phyloP scores from a whole-genome alignment of 768 basidiomycete genomes.

The Phanerochaete sordida region DNA sequence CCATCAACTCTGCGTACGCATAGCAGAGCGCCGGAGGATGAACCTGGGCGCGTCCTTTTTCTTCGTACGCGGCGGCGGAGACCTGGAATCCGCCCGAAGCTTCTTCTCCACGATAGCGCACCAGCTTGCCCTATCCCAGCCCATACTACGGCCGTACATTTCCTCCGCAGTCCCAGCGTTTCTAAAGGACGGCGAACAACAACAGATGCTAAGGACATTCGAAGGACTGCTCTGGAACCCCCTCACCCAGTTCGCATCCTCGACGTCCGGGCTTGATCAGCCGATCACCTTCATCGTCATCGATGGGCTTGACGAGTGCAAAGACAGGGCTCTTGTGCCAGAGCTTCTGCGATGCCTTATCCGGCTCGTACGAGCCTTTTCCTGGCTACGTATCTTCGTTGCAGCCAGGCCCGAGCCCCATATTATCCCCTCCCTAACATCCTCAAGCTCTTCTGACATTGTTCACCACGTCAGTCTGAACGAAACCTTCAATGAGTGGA shows the following conservation, averaged over 20 bases:
- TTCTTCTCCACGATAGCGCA: not conserved
- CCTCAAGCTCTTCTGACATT: not conserved
- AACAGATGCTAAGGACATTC: not conserved
- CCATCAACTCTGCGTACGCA: not conserved
- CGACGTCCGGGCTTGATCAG: not conserved
- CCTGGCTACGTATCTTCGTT: not conserved
- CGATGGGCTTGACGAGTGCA: not conserved
- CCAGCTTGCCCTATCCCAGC: not conserved
- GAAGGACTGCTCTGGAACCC: not conserved
- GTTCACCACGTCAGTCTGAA: not conserved
- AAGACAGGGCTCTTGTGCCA: not conserved
- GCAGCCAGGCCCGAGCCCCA: not conserved
- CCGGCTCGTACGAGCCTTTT: not conserved
- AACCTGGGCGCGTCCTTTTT: not conserved
- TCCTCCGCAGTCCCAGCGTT: not conserved
- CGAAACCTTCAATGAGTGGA: not conserved
- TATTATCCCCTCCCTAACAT: not conserved
- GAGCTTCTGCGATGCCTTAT: not conserved
- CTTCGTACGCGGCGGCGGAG: not conserved
- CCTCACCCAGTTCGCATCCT: not conserved
- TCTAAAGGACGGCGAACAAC: not conserved
- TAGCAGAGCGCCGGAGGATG: not conserved
- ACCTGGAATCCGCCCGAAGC: not conserved
- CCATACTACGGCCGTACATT: not conserved
- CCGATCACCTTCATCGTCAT: not conserved